Evolutionary conservation across 768 basidiomycete genomes (phyloP), one percentile per base, ranked within the genome.

Genomic region (Mycena epipterygia): DNA sequence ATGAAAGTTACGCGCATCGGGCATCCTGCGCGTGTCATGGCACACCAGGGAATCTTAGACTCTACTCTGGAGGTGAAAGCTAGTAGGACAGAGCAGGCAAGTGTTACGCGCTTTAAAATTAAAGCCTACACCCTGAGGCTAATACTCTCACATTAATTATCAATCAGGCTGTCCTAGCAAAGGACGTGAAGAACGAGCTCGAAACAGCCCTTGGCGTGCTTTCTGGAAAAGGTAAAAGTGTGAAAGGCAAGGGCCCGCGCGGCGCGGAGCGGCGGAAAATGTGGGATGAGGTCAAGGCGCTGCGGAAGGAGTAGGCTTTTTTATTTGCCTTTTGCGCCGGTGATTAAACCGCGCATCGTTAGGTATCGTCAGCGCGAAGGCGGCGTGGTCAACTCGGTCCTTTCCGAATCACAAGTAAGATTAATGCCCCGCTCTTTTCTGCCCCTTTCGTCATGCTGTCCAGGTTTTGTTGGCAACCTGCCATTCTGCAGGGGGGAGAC

Each of bases 391-490:
- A 90, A 87, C 70, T 89, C 91, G 8, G 95, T 99, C 2, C 85
- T 99, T 7, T 85, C 85, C 23, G 90, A 93, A 51, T 93, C 96
- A 0, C 92, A 95, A 84, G 94, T 91, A 69, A 29, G 77, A 68
- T 23, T 11, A 46, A 51, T 63, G 51, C n/a, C 30, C 17, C 27
- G 14, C 41, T 41, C 42, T 35, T 17, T 19, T 51, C 17, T 37
- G 17, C 41, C 16, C 35, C 17, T 25, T 46, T 57, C 21, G 49
- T 52, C 23, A 39, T 51, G n/a, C 39, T 12, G 17, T 29, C n/a
- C 37, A 94, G 92, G 86, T 99, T 44, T 94, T 99, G 0, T 81
- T 99, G 14, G 92, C 96, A 2, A 99, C 98, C 3, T 99, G 97
- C 73, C 97, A 99, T 83, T 94, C 95, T 16, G 89, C 97, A 7